Conservation (phyloP, 257 asterid species). For the Solanum medicagineum region DNA sequence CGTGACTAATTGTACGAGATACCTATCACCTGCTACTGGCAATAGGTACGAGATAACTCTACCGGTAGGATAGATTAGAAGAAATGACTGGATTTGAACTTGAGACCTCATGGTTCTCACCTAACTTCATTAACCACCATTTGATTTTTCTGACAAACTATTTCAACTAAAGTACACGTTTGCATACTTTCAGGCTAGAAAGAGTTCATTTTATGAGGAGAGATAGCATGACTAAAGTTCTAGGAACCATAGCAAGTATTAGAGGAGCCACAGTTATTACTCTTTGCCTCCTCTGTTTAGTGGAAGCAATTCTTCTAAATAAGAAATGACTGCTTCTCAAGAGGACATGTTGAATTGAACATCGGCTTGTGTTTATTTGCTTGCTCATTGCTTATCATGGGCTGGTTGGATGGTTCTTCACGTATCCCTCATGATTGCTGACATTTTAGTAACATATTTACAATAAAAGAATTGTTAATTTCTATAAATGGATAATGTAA, state of each 20-base stretch:
- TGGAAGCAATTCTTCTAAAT: constrained; percentile 6
- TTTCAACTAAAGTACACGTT: background rate
- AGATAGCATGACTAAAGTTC: too few relatives aligned
- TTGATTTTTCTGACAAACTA: background rate
- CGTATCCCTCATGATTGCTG: too few relatives aligned
- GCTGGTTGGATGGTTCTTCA: constrained; percentile 67
- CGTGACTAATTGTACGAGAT: too few relatives aligned
- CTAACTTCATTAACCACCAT: background rate
- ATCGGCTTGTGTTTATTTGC: constrained; percentile 62
- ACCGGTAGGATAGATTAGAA: too few relatives aligned
- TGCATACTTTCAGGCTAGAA: constrained; percentile 23
- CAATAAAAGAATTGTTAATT: too few relatives aligned
- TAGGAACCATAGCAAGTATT: too few relatives aligned
- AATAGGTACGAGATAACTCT: too few relatives aligned
- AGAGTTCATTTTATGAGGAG: too few relatives aligned
- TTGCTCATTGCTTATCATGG: constrained; percentile 85
- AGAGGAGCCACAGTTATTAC: constrained; percentile 2
- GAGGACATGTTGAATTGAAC: constrained; percentile 48
- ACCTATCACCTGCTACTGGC: too few relatives aligned
- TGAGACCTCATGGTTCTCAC: background rate
- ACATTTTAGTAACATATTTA: too few relatives aligned
- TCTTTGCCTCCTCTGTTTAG: constrained; percentile 49
- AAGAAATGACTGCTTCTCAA: constrained; percentile 8
- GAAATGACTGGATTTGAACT: background rate
- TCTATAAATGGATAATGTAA: too few relatives aligned